Percentiles rank a stretch among this genome's conserved stretches.
Evolutionary conservation across 208 protist species (phyloP).

Genomic region (Leishmania martiniquensis): DNA sequence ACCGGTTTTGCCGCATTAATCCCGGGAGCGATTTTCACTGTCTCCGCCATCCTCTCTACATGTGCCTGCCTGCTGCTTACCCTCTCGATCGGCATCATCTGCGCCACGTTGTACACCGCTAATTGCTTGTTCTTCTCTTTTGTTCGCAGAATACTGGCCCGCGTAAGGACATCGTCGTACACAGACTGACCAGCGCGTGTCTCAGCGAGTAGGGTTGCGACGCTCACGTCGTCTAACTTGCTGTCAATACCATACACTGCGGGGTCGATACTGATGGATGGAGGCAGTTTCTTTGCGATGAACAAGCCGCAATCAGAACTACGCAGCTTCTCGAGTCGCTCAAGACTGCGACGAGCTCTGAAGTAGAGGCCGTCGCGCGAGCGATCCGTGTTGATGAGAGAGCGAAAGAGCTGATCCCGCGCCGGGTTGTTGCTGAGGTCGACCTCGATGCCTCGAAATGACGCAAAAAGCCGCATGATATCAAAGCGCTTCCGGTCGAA

Average conservation of each 20-base stretch:
- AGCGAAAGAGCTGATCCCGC: conserved; percentile 43
- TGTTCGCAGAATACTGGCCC: conserved; percentile 52
- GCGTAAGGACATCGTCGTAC: conserved; percentile 78
- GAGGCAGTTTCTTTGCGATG: conserved; percentile 22
- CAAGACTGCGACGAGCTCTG: conserved; percentile 54
- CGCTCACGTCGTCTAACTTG: conserved; percentile 49
- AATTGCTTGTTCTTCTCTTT: conserved; percentile 22
- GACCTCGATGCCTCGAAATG: conserved; percentile 57
- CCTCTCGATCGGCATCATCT: neutral
- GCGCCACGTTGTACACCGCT: conserved; percentile 22
- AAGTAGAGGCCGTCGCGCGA: conserved; percentile 65
- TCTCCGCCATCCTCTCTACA: neutral
- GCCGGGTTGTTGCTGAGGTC: conserved; percentile 10
- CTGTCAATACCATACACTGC: conserved; percentile 54
- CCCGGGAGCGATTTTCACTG: neutral
- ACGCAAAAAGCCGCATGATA: conserved; percentile 66
- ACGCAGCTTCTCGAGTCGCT: conserved; percentile 34
- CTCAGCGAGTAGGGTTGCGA: conserved; percentile 64
- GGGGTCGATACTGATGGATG: conserved; percentile 21
- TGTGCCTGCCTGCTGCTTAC: neutral
- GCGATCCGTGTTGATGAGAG: conserved; percentile 53
- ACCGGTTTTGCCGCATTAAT: neutral
- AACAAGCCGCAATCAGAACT: conserved; percentile 71
- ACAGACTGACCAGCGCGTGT: conserved; percentile 63
- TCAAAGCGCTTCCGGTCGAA: conserved; percentile 57